A percentile compares a stretch with the other conserved stretches of the same genome.
These are phyloP conservation scores for Pontederia paniculata DNA, from an alignment of 176 grass and related monocot genomes.

Conservation along the genomic window DNA sequence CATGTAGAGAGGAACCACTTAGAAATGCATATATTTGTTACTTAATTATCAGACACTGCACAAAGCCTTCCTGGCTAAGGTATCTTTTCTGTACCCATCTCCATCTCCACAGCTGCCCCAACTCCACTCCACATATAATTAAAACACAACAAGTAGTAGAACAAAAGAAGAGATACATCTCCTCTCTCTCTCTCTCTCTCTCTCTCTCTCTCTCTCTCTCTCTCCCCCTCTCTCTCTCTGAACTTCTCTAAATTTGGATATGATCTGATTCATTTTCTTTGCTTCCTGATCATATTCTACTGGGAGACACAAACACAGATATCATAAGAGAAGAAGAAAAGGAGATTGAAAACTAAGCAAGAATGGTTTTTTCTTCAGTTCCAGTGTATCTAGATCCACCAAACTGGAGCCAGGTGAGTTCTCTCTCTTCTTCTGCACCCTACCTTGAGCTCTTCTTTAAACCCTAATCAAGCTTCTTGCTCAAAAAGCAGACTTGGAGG, in stretches of 20 bases:
- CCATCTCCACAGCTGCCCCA: too few species aligned
- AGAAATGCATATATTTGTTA: too few species aligned
- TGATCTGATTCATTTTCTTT: background rate
- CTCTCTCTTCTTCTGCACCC: background rate
- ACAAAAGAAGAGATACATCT: background rate
- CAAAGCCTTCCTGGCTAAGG: too few species aligned
- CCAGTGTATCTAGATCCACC: constrained; percentile 13
- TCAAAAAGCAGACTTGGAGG: too few species aligned
- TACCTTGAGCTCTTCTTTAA: background rate
- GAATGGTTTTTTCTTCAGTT: constrained; percentile 15
- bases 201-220: background rate
- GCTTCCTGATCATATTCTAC: background rate
- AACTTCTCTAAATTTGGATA: background rate
- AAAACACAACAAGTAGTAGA: constrained; percentile 2
- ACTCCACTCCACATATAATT: background rate
- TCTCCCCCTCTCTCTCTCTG: background rate
- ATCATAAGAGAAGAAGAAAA: background rate
- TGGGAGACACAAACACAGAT: background rate
- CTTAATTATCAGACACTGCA: too few species aligned
- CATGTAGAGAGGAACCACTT: too few species aligned
- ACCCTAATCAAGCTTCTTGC: too few species aligned
- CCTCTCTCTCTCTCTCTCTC: background rate
- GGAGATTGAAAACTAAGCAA: background rate
- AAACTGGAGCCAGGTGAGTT: constrained; percentile 19
- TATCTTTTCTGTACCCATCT: too few species aligned